These are phyloP conservation scores for Chrysanthemum seticuspe DNA, from an alignment of 129 eudicot species.

Conservation along the genomic window DNA sequence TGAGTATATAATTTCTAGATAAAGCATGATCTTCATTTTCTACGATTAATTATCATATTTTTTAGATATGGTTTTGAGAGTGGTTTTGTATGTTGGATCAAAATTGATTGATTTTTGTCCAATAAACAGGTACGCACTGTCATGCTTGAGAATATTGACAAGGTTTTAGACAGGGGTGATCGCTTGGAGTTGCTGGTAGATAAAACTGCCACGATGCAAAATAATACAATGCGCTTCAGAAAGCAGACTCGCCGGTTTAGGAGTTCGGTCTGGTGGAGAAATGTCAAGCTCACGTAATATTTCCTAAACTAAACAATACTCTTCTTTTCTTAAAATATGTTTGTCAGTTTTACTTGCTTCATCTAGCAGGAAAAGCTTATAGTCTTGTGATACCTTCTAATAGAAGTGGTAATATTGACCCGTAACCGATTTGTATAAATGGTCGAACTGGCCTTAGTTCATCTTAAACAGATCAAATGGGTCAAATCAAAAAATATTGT, in stretches of 20 bases:
- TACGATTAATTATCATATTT: background rate
- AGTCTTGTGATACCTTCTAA: no score
- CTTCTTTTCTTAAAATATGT: background rate
- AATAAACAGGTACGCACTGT: conserved; percentile 70
- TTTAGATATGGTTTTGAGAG: conserved; percentile 5
- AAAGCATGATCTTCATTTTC: background rate
- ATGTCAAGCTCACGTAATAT: conserved; percentile 91
- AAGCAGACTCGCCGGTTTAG: conserved; percentile 92
- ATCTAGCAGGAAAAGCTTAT: no score
- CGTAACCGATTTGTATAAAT: no score
- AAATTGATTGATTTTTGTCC: background rate
- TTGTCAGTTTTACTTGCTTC: no score
- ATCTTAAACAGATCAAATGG: no score
- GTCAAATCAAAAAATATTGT: no score
- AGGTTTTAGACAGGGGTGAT: conserved; percentile 95
- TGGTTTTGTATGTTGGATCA: conserved; percentile 3
- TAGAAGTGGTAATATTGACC: no score
- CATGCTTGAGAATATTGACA: conserved; percentile 94
- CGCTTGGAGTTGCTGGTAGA: conserved; percentile 92
- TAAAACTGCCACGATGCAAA: conserved; percentile 89
- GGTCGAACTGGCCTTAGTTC: no score
- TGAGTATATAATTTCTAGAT: conserved; percentile 22
- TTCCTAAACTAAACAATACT: background rate
- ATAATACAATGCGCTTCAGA: conserved; percentile 85
- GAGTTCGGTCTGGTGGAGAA: conserved; percentile 98